Evolutionary conservation across 768 basidiomycete species (phyloP).

Genomic region (Tulasnella sp.): DNA sequence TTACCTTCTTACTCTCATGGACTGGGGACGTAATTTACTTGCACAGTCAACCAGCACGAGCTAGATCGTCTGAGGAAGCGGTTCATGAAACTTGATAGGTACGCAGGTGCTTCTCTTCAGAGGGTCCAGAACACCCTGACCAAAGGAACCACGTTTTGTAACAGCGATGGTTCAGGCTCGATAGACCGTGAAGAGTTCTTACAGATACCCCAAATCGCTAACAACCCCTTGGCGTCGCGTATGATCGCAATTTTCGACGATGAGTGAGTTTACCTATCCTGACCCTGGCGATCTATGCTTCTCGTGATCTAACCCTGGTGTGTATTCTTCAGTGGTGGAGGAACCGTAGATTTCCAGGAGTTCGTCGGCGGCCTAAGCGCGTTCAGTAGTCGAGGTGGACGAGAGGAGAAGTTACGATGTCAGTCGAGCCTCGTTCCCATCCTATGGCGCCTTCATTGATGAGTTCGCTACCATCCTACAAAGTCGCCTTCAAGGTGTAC

Average conservation of each 20-base stretch:
- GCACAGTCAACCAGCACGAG: conserved; percentile 85
- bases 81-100: conserved; percentile 99
- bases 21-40: neutral
- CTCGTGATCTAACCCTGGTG: neutral
- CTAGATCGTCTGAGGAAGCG: conserved; percentile 95
- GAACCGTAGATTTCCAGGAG: conserved; percentile 98
- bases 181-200: conserved; percentile 99
- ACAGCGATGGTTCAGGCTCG: conserved; percentile 91
- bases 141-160: neutral
- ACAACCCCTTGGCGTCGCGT: conserved; percentile 90
- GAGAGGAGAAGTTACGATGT: conserved; percentile 97
- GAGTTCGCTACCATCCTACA: neutral
- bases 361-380: conserved; percentile 97
- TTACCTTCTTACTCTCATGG: neutral
- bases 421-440: conserved; percentile 38
- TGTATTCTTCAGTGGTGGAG: conserved; percentile 71
- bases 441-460: conserved; percentile 18
- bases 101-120: conserved; percentile 12
- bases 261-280: conserved; percentile 60
- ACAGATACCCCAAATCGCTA: conserved; percentile 99
- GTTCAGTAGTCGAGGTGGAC: conserved; percentile 92
- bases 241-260: conserved; percentile 99
- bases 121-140: neutral
- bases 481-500: conserved; percentile 99
- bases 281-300: neutral